These are phyloP conservation scores for Naematelia aurantialba DNA, from an alignment of 768 basidiomycete genomes.

Conservation along the genomic window DNA sequence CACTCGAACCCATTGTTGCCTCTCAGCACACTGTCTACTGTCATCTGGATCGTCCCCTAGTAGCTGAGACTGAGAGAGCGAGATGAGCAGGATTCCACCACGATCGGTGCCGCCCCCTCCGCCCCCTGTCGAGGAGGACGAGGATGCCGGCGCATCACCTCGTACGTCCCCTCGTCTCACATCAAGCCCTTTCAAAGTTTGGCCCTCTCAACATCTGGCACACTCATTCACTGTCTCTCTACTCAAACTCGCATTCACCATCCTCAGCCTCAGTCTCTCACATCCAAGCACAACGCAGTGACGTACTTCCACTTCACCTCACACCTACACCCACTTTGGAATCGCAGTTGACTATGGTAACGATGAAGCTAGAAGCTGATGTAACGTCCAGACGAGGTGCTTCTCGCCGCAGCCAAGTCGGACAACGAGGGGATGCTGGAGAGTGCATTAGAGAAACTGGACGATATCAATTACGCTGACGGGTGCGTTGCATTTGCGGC, in stretches of 20 bases:
- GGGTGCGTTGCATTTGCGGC: conserved; percentile 57
- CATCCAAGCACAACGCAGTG: no score
- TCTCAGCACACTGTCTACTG: background rate
- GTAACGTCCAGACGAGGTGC: conserved; percentile 61
- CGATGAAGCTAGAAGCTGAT: background rate
- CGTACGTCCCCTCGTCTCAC: conserved; percentile 22
- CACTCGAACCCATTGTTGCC: background rate
- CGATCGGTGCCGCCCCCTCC: conserved; percentile 41
- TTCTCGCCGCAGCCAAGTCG: conserved; percentile 67
- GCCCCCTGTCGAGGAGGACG: conserved; percentile 25
- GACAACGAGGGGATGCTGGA: conserved; percentile 69
- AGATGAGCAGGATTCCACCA: conserved; percentile 25
- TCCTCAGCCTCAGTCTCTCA: background rate
- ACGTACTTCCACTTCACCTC: no score
- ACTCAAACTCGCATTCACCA: no score
- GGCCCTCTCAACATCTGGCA: no score
- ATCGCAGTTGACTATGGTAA: background rate
- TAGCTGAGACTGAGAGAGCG: no score
- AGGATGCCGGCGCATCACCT: conserved; percentile 36
- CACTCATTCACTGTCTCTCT: no score
- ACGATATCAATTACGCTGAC: conserved; percentile 71
- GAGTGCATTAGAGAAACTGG: conserved; percentile 58
- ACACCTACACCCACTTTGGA: background rate
- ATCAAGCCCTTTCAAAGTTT: no score
- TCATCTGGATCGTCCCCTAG: background rate